Base-by-base conservation (phyloP, 768 basidiomycete genomes). In the Chalciporus pseudorubinellus region DNA sequence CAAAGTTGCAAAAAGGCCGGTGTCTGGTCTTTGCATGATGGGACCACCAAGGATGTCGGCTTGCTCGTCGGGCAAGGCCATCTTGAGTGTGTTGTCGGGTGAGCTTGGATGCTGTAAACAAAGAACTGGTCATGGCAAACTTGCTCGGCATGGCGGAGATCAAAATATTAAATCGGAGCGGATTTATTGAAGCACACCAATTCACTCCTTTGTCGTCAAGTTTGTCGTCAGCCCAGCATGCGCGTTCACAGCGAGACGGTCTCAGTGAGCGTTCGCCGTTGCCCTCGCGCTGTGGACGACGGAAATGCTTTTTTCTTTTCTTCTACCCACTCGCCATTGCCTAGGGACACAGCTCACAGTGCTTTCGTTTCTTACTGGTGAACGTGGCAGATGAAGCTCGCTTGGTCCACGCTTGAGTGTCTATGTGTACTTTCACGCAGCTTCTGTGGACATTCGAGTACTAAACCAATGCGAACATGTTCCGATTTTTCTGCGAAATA, bases 331-430 rank as follows among this genome's bases (percentile, higher is more conserved):
- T 74, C 74, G 73, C 83, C 73, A 67, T 73, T 78, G 85, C 85
- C 87, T 85, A 80, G 87, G 79, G 74, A 86, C 86, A 89, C 70
- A 76, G 87, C 83, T 64, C 58, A 65, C 70, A 53, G 59, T 85
- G 85, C 87, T 81, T 78, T 89, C 84, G 86, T 87, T 79, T 70
- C 85, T 82, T 83, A 86, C 85, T 82, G 75, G 85, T 74, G 74
- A 67, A 53, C 46, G 84, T 88, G 87, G 87, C 75, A 88, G 79
- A 88, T 57, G n/a, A 43, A 59, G 40, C 33, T 50, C 67, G 71
- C 80, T 70, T 76, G 79, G 81, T 88, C 86, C 86, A 88, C 86
- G 77, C 86, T 89, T 82, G 84, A 81, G 74, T 79, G 80, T 71
- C 77, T 78, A 77, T 69, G 74, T 75, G 62, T 64, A 21, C 29